Base-by-base conservation (phyloP, 2,329 filamentous ascomycete genomes). In the Penicillium italicum region DNA sequence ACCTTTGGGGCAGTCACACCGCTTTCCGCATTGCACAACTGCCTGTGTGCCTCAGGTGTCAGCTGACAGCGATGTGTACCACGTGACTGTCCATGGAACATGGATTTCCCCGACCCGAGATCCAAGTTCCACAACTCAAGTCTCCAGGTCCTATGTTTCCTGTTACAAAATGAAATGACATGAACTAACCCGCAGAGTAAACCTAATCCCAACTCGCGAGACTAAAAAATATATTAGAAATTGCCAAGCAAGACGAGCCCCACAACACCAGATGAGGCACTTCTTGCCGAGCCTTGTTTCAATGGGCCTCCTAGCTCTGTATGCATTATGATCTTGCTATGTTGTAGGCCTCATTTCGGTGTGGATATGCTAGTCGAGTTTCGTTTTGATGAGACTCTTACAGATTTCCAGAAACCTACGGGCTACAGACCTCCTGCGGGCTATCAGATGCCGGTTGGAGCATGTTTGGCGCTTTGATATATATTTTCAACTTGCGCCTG, bases 41-140 rank as follows among this genome's bases (percentile, higher is more conserved):
- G 26, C n/a, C 10, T 5, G 0, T 1, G 1, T 30, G n/a, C n/a
- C 41, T 31, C 6, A 12, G 26, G 42, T 16, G 28, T 44, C 26
- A 31, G 14, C 2, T 8, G 7, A 6, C 1, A 2, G 40, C 2
- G 7, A 4, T 4, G 0, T 2, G 0, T 5, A n/a, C 5, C 41
- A 28, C 24, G 24, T 43, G 41, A 40, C 12, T 12, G 14, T 4
- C 8, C 16, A 14, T 5, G 12, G 22, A 38, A 12, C 11, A 38
- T 6, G 36, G 36, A 36, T 36, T 36, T 36, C 20, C n/a, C n/a
- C 16, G 16, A 7, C n/a, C n/a, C n/a, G n/a, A 8, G 26, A 4
- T 5, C 33, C 14, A 4, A 36, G 33, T 3, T 36, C 31, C 31
- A 16, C 16, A 34, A n/a, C 16, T n/a, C 16, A n/a, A n/a, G 1